Percentiles rank a stretch among this genome's conserved stretches.
These are phyloP conservation scores for Moesziomyces sp. DNA, from an alignment of 1,284 basidiomycete species.

Conservation along the genomic window DNA sequence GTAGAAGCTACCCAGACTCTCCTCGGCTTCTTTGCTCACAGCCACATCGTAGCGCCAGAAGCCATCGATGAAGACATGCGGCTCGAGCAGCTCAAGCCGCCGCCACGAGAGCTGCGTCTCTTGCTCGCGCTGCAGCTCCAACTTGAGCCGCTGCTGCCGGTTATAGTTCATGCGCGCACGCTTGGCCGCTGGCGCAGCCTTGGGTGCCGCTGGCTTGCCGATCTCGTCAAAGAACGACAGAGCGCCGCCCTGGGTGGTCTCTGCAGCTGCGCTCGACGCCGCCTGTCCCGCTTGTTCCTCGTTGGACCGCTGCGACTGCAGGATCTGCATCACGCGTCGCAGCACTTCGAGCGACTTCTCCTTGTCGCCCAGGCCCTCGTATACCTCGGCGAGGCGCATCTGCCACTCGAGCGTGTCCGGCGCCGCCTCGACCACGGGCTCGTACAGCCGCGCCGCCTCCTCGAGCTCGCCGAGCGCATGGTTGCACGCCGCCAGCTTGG, in stretches of 20 bases:
- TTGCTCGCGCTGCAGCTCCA: slow-evolving; percentile 61
- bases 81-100: slow-evolving; percentile 53
- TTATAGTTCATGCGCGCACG: slow-evolving; percentile 39
- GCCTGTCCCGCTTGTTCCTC: slow-evolving; percentile 4
- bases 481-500: slow-evolving; percentile 58
- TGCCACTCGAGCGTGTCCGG: slow-evolving; percentile 76
- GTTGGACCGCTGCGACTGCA: slow-evolving; percentile 21
- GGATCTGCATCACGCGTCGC: slow-evolving; percentile 73
- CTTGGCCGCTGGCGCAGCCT: slow-evolving; percentile 17
- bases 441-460: slow-evolving; percentile 53
- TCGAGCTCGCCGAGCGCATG: slow-evolving; percentile 50
- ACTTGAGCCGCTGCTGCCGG: slow-evolving; percentile 39
- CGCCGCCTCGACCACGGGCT: slow-evolving; percentile 78
- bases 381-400: slow-evolving; percentile 78
- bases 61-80: slow-evolving; percentile 52
- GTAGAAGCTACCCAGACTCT: slow-evolving; percentile 21
- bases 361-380: slow-evolving; percentile 81
- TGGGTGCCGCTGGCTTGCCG: slow-evolving; percentile 2
- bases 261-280: neutral
- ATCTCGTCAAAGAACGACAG: slow-evolving; percentile 60
- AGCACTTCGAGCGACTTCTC: slow-evolving; percentile 85
- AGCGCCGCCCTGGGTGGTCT: slow-evolving; percentile 11
- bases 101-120: slow-evolving; percentile 57
- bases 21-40: slow-evolving; percentile 38
- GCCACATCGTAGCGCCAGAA: slow-evolving; percentile 60